Base-by-base conservation (phyloP, 352 stramenopile species). In the Globisporangium sylvaticum region DNA sequence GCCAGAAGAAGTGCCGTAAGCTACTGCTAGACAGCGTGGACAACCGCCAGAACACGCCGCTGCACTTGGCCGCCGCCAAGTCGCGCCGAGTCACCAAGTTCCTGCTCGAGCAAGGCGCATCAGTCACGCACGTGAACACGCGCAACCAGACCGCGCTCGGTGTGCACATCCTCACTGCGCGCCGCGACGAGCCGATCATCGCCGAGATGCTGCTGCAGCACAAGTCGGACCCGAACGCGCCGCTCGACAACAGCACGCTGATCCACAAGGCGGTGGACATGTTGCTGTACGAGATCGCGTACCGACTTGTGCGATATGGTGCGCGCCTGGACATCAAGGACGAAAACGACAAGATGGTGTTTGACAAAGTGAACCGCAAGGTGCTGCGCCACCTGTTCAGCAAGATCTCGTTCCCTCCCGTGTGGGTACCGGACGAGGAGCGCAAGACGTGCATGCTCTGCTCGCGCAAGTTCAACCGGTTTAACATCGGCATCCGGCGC, bases 1-100 rank as follows among this genome's bases (percentile, higher is more conserved):
- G 84, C 63, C 78, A 85, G 37, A 90, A 89, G 69, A 81, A 81
- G 39, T 77, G 76, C 29, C 75, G 77, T 37, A 71, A 76, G 20
- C 58, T 85, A 53, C 74, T 95, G 3, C 77, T 95, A 52, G 84
- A 92, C 67, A 79, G 82, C 25, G 77, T 84, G 2, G 87, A 95
- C 74, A 79, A 79, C 44, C 81, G 87, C 20, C 60, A 83, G 50
- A 95, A 95, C 77, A 93, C 87, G 9, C 80, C 87, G 8, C 59
- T 95, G 58, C 87, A 95, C 58, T 54, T 95, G 22, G 87, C 87
- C 9, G 72, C 83, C n/a, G 87, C 85, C 31, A 92, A 92, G 63
- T 95, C 87, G 52, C 84, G 85, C 3, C 85, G 87, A 8, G 82
- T 95, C 42, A 94, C 87, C 66, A 92, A 94, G 77, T 91, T 84